These are phyloP conservation scores for Liriodendron chinense DNA, from an alignment of 164 flowering plant species.

Conservation along the genomic window DNA sequence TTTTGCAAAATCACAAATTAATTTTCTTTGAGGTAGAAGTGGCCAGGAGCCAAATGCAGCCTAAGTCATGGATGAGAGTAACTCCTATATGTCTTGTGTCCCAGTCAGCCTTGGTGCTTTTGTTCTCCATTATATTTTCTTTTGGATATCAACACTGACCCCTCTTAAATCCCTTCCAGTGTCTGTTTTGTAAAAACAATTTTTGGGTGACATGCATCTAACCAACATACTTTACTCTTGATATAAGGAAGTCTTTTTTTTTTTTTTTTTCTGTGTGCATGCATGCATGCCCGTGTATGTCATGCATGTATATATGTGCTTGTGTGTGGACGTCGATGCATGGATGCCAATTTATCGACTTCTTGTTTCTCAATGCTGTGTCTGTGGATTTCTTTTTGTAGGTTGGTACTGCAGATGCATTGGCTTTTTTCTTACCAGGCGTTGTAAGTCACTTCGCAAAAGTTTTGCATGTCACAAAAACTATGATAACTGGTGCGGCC, in stretches of 20 bases:
- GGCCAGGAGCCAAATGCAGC: background rate
- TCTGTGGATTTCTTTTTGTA: conserved; percentile 20
- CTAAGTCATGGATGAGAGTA: background rate
- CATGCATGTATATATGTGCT: background rate
- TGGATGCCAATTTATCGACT: background rate
- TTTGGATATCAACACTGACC: background rate
- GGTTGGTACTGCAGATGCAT: conserved; percentile 90
- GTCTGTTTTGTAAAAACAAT: background rate
- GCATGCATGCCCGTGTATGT: background rate
- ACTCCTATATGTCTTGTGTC: background rate
- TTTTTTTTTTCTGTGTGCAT: background rate
- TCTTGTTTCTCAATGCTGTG: background rate
- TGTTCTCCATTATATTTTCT: background rate
- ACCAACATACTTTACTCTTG: background rate
- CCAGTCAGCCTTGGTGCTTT: background rate
- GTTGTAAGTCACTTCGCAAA: conserved; percentile 85
- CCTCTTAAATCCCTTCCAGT: background rate
- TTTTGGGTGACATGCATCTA: background rate
- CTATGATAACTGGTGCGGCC: conserved; percentile 93
- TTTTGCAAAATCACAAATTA: no score
- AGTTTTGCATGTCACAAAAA: conserved; percentile 67
- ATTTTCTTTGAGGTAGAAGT: no score
- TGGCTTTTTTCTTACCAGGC: conserved; percentile 95
- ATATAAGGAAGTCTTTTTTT: background rate
- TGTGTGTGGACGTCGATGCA: background rate